These are phyloP conservation scores for Teunomyces kruisii DNA, from an alignment of 805 yeast genomes.

Conservation along the genomic window DNA sequence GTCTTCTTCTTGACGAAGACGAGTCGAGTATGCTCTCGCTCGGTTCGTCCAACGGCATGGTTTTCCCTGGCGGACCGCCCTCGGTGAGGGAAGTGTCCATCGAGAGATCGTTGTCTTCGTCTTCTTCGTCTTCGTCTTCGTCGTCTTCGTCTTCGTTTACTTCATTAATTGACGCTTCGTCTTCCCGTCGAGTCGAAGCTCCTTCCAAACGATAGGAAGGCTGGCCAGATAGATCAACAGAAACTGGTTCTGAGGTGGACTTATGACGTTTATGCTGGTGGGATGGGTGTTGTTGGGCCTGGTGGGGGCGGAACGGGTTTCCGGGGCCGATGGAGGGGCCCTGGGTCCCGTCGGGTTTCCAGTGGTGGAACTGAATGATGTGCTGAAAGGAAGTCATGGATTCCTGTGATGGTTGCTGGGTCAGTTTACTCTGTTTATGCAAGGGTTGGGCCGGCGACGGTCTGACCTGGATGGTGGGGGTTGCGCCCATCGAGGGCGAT, in stretches of 20 bases:
- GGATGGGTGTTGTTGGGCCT: constrained; percentile 8
- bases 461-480: constrained; percentile 41
- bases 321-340: constrained; percentile 9
- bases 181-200: background rate
- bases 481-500: constrained; percentile 22
- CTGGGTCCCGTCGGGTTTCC: constrained; percentile 46
- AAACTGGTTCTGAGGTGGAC: constrained; percentile 19
- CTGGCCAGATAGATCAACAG: constrained; percentile 16
- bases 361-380: constrained; percentile 56
- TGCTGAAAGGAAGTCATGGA: constrained; percentile 50
- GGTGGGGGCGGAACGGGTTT: constrained; percentile 10
- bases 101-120: constrained; percentile 14
- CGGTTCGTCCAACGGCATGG: constrained; percentile 6
- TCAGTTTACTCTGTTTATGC: constrained; percentile 29
- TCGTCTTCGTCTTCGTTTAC: background rate
- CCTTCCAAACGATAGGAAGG: background rate
- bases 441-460: constrained; percentile 44
- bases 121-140: background rate
- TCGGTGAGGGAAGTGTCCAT: constrained; percentile 14
- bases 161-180: background rate
- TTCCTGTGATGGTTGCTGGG: constrained; percentile 39
- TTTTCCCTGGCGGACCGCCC: background rate
- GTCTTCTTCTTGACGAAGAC: constrained; percentile 6
- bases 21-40: constrained; percentile 11
- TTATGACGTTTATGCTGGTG: constrained; percentile 39